These are phyloP conservation scores for Quercus tomentella DNA, from an alignment of 331 rosid genomes.

Conservation along the genomic window DNA sequence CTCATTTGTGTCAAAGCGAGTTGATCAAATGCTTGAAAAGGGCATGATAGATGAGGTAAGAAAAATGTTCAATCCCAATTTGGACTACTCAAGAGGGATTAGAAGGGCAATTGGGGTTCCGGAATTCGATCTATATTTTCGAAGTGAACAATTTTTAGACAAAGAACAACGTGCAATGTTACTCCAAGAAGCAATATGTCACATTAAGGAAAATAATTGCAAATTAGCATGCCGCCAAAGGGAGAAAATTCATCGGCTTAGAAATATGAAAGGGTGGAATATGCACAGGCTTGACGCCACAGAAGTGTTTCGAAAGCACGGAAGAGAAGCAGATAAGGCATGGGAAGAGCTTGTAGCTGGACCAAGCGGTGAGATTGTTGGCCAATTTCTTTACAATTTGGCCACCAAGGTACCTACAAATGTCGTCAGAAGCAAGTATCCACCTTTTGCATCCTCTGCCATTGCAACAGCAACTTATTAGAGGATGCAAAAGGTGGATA, in stretches of 20 bases:
- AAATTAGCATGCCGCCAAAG: slow-evolving; percentile 55
- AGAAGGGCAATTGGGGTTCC: slow-evolving; percentile 82
- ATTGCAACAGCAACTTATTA: slow-evolving; percentile 22
- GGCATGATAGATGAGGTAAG: slow-evolving; percentile 67
- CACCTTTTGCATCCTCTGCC: too few relatives aligned
- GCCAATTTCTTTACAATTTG: slow-evolving; percentile 34
- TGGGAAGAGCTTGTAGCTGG: slow-evolving; percentile 60
- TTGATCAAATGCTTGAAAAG: slow-evolving; percentile 52
- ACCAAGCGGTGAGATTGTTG: slow-evolving; percentile 49
- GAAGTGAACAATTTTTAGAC: slow-evolving; percentile 22
- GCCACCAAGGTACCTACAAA: background rate
- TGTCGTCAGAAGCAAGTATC: too few relatives aligned
- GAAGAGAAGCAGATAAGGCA: slow-evolving; percentile 47
- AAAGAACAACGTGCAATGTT: slow-evolving; percentile 19
- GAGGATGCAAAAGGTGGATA: too few relatives aligned
- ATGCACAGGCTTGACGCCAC: slow-evolving; percentile 68
- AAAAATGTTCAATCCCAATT: slow-evolving; percentile 39
- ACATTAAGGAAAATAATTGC: slow-evolving; percentile 56
- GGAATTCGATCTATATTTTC: slow-evolving; percentile 61
- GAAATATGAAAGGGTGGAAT: slow-evolving; percentile 57
- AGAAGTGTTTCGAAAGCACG: slow-evolving; percentile 45
- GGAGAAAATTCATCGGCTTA: slow-evolving; percentile 51
- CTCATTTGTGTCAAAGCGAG: slow-evolving; percentile 45
- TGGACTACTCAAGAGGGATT: slow-evolving; percentile 57
- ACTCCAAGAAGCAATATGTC: slow-evolving; percentile 35